Evolutionary conservation across 1,284 basidiomycete genomes (phyloP).

Genomic region (Boletus putidus): DNA sequence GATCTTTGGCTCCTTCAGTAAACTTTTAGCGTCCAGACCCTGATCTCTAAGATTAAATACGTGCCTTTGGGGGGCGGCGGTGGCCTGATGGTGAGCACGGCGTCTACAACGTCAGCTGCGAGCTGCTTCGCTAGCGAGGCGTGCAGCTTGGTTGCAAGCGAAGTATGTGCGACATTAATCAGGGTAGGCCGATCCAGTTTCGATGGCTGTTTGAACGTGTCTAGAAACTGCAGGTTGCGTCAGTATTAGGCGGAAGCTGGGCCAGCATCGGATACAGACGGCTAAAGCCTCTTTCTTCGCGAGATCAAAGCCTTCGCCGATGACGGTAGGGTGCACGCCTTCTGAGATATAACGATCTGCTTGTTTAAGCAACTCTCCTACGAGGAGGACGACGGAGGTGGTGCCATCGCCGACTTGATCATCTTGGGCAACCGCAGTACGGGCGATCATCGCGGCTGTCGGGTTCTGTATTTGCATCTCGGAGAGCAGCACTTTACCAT

Average conservation of each 20-base stretch:
- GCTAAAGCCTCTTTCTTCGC: constrained; percentile 93
- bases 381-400: constrained; percentile 94
- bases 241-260: constrained; percentile 16
- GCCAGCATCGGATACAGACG: constrained; percentile 50
- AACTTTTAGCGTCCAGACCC: constrained; percentile 29
- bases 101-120: constrained; percentile 92
- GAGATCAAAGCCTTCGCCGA: constrained; percentile 94
- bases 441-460: constrained; percentile 98
- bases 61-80: constrained; percentile 61
- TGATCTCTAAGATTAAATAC: constrained; percentile 28
- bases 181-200: constrained; percentile 87
- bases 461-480: constrained; percentile 99
- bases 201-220: constrained; percentile 78
- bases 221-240: constrained; percentile 72
- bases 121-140: constrained; percentile 83
- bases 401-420: constrained; percentile 99
- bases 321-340: constrained; percentile 96
- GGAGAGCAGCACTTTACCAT: constrained; percentile 96
- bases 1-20: constrained; percentile 55
- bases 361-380: constrained; percentile 97
- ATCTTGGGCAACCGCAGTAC: constrained; percentile 97
- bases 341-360: constrained; percentile 98
- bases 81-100: constrained; percentile 87
- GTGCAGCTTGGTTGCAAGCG: constrained; percentile 93
- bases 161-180: constrained; percentile 92